These are phyloP conservation scores for Starmerella stigmatis DNA, from an alignment of 805 yeast species.

Conservation along the genomic window DNA sequence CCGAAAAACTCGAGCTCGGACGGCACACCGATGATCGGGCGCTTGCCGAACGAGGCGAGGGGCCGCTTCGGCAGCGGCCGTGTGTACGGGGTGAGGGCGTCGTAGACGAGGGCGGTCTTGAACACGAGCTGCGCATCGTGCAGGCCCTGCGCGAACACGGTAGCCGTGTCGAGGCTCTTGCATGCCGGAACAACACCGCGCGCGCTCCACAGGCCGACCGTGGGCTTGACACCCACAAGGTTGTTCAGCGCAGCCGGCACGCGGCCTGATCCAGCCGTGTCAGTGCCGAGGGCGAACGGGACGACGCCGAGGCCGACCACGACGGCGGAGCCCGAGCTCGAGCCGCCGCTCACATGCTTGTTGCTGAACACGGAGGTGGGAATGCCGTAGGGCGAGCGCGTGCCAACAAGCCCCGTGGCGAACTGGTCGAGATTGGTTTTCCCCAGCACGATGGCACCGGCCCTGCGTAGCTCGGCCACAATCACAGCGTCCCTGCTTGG, in stretches of 20 bases:
- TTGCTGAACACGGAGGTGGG: conserved; percentile 69
- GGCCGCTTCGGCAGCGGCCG: conserved; percentile 64
- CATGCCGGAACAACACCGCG: conserved; percentile 97
- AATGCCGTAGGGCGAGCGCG: conserved; percentile 88
- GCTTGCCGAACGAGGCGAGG: conserved; percentile 43
- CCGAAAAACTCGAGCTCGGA: conserved; percentile 56
- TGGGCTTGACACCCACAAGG: conserved; percentile 83
- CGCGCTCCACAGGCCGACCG: conserved; percentile 78
- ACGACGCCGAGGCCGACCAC: conserved; percentile 84
- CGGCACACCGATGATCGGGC: conserved; percentile 71
- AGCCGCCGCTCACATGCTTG: conserved; percentile 85
- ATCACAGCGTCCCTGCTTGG: conserved; percentile 68
- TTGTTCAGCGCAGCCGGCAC: conserved; percentile 95
- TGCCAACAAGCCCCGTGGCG: conserved; percentile 95
- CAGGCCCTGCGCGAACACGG: conserved; percentile 67
- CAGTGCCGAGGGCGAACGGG: conserved; percentile 86
- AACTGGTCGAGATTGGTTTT: conserved; percentile 94
- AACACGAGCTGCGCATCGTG: conserved; percentile 76
- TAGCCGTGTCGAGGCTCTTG: conserved; percentile 84
- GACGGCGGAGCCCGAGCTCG: conserved; percentile 91
- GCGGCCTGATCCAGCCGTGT: conserved; percentile 96
- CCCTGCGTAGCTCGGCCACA: conserved; percentile 60
- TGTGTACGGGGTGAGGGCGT: conserved; percentile 69
- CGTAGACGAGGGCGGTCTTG: conserved; percentile 60
- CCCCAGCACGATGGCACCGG: conserved; percentile 89